A percentile compares a stretch with the other conserved stretches of the same genome.
phyloP scores from a whole-genome alignment of 257 asterid species.

The Cordia subcordata region DNA sequence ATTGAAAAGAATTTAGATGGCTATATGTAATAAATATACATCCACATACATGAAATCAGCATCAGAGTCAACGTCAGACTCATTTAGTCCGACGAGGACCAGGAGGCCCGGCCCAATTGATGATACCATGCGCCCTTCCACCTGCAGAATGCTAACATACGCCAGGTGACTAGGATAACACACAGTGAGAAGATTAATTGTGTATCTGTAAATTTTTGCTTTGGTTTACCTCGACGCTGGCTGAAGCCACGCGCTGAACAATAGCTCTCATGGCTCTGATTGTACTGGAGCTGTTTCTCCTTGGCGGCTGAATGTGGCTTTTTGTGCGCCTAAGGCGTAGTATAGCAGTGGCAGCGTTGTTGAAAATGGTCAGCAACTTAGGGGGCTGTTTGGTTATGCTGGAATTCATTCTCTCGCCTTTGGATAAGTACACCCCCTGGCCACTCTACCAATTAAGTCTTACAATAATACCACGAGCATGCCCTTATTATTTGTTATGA shows the following conservation, averaged over 20 bases:
- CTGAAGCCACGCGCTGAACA: conserved; percentile 84
- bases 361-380: background rate
- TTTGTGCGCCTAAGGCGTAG: conserved; percentile 34
- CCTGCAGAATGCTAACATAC: conserved; percentile 33
- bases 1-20: background rate
- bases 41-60: conserved; percentile 63
- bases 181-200: background rate
- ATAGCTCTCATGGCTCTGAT: conserved; percentile 73
- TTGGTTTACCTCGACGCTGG: conserved; percentile 62
- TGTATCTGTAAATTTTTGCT: background rate
- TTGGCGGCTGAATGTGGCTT: conserved; percentile 8
- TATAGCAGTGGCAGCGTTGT: conserved; percentile 19
- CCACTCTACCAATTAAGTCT: too few species aligned
- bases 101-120: conserved; percentile 77
- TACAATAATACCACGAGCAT: too few species aligned
- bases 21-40: background rate
- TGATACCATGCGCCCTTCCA: conserved; percentile 67
- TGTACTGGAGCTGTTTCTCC: conserved; percentile 16
- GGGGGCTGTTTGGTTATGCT: conserved; percentile 12
- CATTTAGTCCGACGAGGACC: conserved; percentile 80
- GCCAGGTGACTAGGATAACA: conserved; percentile 4
- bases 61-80: conserved; percentile 60
- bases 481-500: too few species aligned
- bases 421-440: background rate
- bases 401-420: conserved; percentile 10